A percentile compares a stretch with the other conserved stretches of the same genome.
Conservation (phyloP, 2,329 filamentous ascomycete species). For the Penicillium frequentans region DNA sequence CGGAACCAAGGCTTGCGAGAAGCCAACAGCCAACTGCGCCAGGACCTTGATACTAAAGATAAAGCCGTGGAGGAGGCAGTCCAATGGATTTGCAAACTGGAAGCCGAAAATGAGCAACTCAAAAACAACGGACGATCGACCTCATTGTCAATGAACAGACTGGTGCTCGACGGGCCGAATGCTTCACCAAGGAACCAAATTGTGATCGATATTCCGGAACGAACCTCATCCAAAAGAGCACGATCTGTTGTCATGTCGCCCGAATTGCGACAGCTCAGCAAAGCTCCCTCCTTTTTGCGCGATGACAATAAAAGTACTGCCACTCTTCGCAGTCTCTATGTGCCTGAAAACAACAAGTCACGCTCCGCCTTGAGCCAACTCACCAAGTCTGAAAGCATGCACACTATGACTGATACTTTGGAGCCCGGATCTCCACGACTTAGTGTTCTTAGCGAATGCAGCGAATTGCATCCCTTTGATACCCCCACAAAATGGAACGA, state of each 20-base stretch:
- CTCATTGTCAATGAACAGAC: conserved; percentile 26
- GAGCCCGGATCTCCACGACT: conserved; percentile 43
- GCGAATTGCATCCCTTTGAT: conserved; percentile 39
- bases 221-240: conserved; percentile 38
- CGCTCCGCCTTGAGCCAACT: conserved; percentile 27
- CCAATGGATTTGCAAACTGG: conserved; percentile 44
- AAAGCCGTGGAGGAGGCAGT: conserved; percentile 46
- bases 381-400: conserved; percentile 37
- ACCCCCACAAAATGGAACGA: conserved; percentile 18
- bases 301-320: conserved; percentile 38
- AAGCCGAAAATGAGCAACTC: conserved; percentile 39
- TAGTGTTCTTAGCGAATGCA: conserved; percentile 47
- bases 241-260: conserved; percentile 26
- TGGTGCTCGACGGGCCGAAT: conserved; percentile 27
- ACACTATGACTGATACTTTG: conserved; percentile 34
- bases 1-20: conserved; percentile 38
- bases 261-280: conserved; percentile 29
- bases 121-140: conserved; percentile 22
- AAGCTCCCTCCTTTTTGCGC: conserved; percentile 42
- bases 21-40: conserved; percentile 38
- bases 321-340: conserved; percentile 41
- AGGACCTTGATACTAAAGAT: conserved; percentile 41
- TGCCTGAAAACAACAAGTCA: conserved; percentile 29
- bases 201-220: conserved; percentile 38
- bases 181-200: conserved; percentile 26